Evolutionary conservation across 1,284 basidiomycete genomes (phyloP).

Genomic region (Phellinidium pouzarii): DNA sequence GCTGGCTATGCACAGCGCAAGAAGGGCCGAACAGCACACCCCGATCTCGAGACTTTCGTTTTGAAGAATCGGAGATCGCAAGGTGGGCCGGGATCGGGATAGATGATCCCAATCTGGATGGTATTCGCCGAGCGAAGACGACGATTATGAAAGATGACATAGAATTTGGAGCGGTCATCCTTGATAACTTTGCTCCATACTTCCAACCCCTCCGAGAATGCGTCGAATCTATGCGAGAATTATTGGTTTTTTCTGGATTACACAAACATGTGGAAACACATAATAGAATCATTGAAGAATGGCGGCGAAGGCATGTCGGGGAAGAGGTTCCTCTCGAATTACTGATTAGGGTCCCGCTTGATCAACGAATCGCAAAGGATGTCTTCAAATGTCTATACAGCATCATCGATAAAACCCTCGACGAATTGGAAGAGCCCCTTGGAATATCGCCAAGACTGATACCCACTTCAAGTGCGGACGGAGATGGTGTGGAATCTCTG

Average conservation of each 20-base stretch:
- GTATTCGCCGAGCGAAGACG: not conserved
- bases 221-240: not conserved
- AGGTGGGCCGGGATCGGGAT: not conserved
- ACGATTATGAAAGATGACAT: not conserved
- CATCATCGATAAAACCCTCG: not conserved
- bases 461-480: too few species aligned
- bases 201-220: not conserved
- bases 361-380: not conserved
- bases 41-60: not conserved
- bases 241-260: not conserved
- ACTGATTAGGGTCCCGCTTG: not conserved
- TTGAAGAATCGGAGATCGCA: not conserved
- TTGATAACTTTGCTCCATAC: not conserved
- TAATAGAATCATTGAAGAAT: not conserved
- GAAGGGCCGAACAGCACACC: not conserved
- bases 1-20: slow-evolving; percentile 3
- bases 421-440: not conserved
- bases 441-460: too few species aligned
- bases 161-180: not conserved
- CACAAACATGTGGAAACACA: not conserved
- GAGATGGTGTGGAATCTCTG: not conserved
- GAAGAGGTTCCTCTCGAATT: not conserved
- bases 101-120: not conserved
- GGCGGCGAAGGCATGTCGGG: not conserved
- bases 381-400: not conserved